phyloP scores from a whole-genome alignment of 1,284 basidiomycete species.

The Ustilago xerochloae region DNA sequence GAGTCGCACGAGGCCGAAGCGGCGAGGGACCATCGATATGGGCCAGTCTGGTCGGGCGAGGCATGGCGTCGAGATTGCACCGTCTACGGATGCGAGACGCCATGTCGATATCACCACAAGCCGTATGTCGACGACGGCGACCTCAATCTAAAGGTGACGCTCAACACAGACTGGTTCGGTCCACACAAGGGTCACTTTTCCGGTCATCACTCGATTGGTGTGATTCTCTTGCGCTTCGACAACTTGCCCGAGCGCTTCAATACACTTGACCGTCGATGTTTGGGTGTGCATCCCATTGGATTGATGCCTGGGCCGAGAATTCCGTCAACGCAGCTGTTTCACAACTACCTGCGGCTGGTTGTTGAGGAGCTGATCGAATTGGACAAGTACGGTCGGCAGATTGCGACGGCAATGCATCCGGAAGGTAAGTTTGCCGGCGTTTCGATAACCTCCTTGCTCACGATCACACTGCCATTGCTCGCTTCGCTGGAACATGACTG shows the following conservation, averaged over 20 bases:
- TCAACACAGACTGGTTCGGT: slow-evolving; percentile 3
- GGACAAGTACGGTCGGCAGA: not conserved
- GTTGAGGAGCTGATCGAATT: not conserved
- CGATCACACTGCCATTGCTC: not conserved
- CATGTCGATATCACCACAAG: not conserved
- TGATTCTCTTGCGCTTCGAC: not conserved
- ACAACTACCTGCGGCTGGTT: not conserved
- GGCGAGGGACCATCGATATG: not conserved
- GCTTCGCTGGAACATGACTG: not conserved
- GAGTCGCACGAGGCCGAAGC: not conserved
- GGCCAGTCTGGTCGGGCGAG: not conserved
- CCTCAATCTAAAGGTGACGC: slow-evolving; percentile 3
- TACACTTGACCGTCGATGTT: not conserved
- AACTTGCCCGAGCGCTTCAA: not conserved
- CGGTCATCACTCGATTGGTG: not conserved
- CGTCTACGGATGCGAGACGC: not conserved
- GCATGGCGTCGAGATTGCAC: slow-evolving; percentile 1
- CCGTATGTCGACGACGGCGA: not conserved
- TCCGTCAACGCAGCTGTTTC: not conserved
- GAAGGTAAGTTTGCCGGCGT: not conserved
- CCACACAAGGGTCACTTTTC: not conserved
- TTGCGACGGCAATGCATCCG: not conserved
- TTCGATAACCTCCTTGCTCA: not conserved
- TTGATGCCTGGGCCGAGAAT: not conserved
- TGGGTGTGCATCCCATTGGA: not conserved